Evolutionary conservation across 257 asterid genomes (phyloP).

Genomic region (Eustoma russellianum): DNA sequence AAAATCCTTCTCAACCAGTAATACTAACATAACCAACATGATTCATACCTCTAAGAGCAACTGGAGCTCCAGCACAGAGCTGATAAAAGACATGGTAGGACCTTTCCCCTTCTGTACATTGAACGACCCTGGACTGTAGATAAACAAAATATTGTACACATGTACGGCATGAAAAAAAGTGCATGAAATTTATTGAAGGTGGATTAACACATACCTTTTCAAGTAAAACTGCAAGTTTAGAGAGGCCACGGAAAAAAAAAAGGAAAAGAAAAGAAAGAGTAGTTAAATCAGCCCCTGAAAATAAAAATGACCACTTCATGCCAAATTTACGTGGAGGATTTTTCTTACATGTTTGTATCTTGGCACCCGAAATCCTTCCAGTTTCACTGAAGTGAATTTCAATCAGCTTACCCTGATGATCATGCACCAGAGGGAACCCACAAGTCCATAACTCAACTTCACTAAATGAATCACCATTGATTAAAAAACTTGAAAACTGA

Average conservation of each 20-base stretch:
- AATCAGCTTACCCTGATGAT: constrained; percentile 84
- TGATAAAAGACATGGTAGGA: constrained; percentile 98
- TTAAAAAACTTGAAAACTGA: not conserved
- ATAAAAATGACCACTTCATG: constrained; percentile 8
- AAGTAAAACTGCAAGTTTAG: constrained; percentile 60
- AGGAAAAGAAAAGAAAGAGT: constrained; percentile 20
- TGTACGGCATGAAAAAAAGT: constrained; percentile 13
- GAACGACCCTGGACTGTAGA: constrained; percentile 96
- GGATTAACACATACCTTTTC: constrained; percentile 67
- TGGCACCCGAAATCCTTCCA: constrained; percentile 97
- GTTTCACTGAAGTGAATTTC: constrained; percentile 98
- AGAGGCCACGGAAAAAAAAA: constrained; percentile 20
- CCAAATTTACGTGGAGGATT: constrained; percentile 17
- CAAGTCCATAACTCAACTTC: constrained; percentile 1
- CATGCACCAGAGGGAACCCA: not conserved
- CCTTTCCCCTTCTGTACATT: constrained; percentile 88
- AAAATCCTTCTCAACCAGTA: no score
- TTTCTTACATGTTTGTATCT: constrained; percentile 87
- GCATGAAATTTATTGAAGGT: constrained; percentile 11
- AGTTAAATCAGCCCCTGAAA: constrained; percentile 17
- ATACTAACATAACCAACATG: constrained; percentile 1
- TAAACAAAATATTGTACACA: constrained; percentile 21
- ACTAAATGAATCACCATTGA: not conserved
- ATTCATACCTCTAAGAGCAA: constrained; percentile 59
- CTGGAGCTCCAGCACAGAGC: constrained; percentile 97